Percentiles rank a stretch among this genome's conserved stretches.
phyloP scores from a whole-genome alignment of 2,329 filamentous ascomycete genomes.

The Penicillium decumbens region DNA sequence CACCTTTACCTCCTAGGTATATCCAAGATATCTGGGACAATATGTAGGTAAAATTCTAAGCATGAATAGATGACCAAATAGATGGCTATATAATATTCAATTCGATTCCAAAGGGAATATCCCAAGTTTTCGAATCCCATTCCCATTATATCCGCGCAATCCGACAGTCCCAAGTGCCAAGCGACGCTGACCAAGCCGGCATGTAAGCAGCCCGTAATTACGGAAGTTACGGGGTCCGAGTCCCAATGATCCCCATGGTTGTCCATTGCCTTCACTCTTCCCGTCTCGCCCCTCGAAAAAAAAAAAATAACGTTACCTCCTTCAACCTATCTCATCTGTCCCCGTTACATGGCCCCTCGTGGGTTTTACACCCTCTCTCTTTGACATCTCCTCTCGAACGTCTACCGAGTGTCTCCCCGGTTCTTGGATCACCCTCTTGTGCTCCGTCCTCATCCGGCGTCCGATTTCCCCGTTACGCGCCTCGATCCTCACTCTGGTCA shows the following conservation, averaged over 20 bases:
- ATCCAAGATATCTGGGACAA: too few species aligned
- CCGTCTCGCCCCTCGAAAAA: conserved; percentile 11
- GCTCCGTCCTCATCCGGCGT: conserved; percentile 10
- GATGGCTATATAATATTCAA: not conserved
- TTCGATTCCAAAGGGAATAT: not conserved
- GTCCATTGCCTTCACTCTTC: not conserved
- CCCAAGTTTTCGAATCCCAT: not conserved
- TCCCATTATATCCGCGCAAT: not conserved
- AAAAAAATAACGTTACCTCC: conserved; percentile 10
- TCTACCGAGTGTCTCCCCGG: not conserved
- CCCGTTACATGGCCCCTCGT: conserved; percentile 21
- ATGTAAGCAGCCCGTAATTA: conserved; percentile 4
- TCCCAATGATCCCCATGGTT: not conserved
- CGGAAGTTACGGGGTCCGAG: not conserved
- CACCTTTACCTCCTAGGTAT: not conserved
- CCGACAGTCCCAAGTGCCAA: conserved; percentile 3
- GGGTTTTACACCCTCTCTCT: conserved; percentile 14
- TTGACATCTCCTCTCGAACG: conserved; percentile 1
- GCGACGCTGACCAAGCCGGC: conserved; percentile 19
- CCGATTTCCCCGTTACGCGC: not conserved
- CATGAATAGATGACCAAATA: not conserved
- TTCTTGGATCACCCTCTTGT: conserved; percentile 7
- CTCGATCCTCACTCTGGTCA: not conserved
- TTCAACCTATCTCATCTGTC: conserved; percentile 4
- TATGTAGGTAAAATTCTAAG: too few species aligned